Evolutionary conservation across 257 asterid genomes (phyloP).

Genomic region (Rehmannia glutinosa): DNA sequence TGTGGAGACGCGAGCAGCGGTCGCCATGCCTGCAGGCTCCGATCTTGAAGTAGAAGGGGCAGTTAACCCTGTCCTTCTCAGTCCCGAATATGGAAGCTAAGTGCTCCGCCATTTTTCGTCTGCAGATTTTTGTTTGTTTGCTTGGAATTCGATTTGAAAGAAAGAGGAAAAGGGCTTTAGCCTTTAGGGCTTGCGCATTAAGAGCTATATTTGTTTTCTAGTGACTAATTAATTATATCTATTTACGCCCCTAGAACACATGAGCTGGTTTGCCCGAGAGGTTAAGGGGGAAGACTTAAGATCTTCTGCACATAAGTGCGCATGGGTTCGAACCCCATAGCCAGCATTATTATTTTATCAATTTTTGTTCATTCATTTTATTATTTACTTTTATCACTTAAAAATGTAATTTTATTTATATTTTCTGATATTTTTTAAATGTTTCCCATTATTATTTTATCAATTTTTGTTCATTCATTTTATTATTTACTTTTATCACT

Average conservation of each 20-base stretch:
- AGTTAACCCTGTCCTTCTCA: conserved; percentile 66
- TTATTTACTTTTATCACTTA: not conserved
- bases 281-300: conserved; percentile 96
- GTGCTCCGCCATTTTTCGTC: conserved; percentile 52
- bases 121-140: too few species aligned
- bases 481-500: not conserved
- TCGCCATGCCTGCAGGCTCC: conserved; percentile 83
- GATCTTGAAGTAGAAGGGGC: conserved; percentile 76
- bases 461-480: too few species aligned
- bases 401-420: too few species aligned
- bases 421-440: too few species aligned
- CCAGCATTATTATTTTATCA: too few species aligned
- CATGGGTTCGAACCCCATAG: conserved; percentile 97
- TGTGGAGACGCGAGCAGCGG: conserved; percentile 71
- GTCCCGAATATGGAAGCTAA: conserved; percentile 65
- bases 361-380: too few species aligned
- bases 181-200: not conserved
- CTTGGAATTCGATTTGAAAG: too few species aligned
- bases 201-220: not conserved
- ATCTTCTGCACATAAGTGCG: conserved; percentile 84
- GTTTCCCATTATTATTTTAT: too few species aligned
- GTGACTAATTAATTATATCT: too few species aligned
- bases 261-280: conserved; percentile 93
- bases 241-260: too few species aligned
- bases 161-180: too few species aligned